These are phyloP conservation scores for Hypoxylon rickii DNA, from an alignment of 495 filamentous ascomycete species.

Conservation along the genomic window DNA sequence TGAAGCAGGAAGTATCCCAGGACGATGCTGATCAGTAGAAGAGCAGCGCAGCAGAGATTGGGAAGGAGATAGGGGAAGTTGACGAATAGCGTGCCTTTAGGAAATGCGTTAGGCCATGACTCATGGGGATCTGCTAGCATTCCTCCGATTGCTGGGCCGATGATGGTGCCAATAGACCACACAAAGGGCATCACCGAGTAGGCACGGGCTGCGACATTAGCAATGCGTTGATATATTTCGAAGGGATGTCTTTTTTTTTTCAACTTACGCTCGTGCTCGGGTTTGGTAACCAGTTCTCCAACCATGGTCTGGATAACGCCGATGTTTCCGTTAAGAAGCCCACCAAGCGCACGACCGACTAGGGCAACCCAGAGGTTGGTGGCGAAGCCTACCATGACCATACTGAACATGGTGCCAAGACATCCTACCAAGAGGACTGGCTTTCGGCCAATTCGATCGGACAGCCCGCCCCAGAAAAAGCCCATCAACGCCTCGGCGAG, in stretches of 20 bases:
- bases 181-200: conserved; percentile 87
- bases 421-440: conserved; percentile 81
- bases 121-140: conserved; percentile 74
- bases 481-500: conserved; percentile 80
- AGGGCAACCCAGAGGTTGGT: conserved; percentile 79
- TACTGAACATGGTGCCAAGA: conserved; percentile 75
- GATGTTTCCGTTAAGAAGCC: conserved; percentile 84
- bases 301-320: conserved; percentile 94
- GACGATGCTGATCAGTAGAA: conserved; percentile 75
- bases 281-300: conserved; percentile 75
- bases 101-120: conserved; percentile 68
- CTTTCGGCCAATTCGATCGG: conserved; percentile 82
- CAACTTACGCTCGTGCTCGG: conserved; percentile 79
- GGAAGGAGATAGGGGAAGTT: conserved; percentile 81
- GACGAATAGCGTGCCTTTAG: conserved; percentile 67
- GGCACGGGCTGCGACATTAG: conserved; percentile 64
- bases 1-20: conserved; percentile 73
- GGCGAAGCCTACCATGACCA: conserved; percentile 82
- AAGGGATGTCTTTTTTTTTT: background rate
- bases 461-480: conserved; percentile 83
- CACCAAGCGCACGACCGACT: conserved; percentile 73
- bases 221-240: background rate
- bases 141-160: conserved; percentile 81
- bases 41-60: conserved; percentile 73
- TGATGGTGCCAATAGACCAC: conserved; percentile 83